These are phyloP conservation scores for Xylaria sp. DNA, from an alignment of 2,329 filamentous ascomycete genomes.

Conservation along the genomic window DNA sequence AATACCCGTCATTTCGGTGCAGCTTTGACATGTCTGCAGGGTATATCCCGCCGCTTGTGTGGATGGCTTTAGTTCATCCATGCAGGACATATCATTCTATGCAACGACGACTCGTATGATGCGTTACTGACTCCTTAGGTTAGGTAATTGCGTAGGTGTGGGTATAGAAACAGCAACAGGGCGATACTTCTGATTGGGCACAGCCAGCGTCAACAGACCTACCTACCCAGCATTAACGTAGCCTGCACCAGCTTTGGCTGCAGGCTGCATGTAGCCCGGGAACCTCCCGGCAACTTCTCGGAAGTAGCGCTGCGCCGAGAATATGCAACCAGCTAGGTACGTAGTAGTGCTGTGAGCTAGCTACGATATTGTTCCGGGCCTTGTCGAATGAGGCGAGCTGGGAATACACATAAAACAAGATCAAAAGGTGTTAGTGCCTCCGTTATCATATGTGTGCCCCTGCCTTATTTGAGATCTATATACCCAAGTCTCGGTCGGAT, in stretches of 20 bases:
- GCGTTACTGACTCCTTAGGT: not conserved
- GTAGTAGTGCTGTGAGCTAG: not conserved
- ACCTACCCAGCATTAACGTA: not conserved
- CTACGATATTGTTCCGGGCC: not conserved
- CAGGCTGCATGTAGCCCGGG: conserved; percentile 2
- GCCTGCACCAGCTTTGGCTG: not conserved
- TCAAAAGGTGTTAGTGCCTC: conserved; percentile 8
- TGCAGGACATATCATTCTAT: not conserved
- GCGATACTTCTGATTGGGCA: not conserved
- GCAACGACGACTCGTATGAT: conserved; percentile 1
- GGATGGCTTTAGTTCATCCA: not conserved
- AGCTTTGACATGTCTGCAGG: conserved; percentile 8
- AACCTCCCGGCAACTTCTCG: conserved; percentile 9
- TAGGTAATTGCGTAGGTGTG: not conserved
- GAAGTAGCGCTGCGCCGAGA: conserved; percentile 12
- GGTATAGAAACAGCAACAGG: not conserved
- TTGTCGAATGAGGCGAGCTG: not conserved
- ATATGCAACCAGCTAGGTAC: not conserved
- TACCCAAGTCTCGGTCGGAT: conserved; percentile 21
- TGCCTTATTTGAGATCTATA: not conserved
- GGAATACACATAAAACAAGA: not conserved
- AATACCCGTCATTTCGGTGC: conserved; percentile 4
- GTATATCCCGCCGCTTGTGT: conserved; percentile 4
- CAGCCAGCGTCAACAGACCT: not conserved
- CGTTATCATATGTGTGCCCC: not conserved